Evolutionary conservation across 495 filamentous ascomycete species (phyloP), one percentile per base, ranked within the genome.

Genomic region (Polyplosphaeria fusca): DNA sequence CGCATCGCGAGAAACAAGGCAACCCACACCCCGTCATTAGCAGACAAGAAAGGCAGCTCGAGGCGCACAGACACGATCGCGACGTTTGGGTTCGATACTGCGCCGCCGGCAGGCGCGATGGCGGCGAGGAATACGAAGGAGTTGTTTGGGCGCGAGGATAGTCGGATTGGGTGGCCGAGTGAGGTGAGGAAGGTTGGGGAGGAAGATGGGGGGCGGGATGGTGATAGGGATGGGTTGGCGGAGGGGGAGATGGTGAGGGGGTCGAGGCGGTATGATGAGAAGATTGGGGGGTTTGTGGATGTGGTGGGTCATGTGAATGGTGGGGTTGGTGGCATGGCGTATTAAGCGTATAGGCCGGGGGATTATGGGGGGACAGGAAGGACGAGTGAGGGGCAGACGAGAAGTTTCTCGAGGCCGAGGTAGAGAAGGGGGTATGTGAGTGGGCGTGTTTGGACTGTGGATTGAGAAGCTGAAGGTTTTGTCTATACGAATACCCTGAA

Each of bases 151-250:
- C 16, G 42, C 16, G 52, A 55, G 22, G 52, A 55, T 19, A 37
- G 25, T 11, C 2, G 24, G n/a, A 48, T 48, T 19, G 44, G 52
- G 12, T 40, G 22, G 18, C 52, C 52, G 14, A 27, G 12, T 9
- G 27, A 48, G 14, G 30, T 48, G 18, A 39, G 52, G 1, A 47
- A 48, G 25, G 2, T 47, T n/a, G 44, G 52, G 13, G 52, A 56
- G 3, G 41, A 50, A 18, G 47, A 50, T 35, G 30, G 7, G 30
- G 7, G 30, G 7, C 30, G 14, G 30, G 14, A 35, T 14, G 30
- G 14, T 35, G 14, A 35, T 35, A 35, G 7, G 7, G 7, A 35
- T 14, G 30, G 30, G 30, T 7, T 35, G 7, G 7, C 7, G 7
- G 30, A 14, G 7, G 7, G 30, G 30, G 14, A 35, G 7, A 35